Evolutionary conservation across 2,329 filamentous ascomycete genomes (phyloP), one percentile per base, ranked within the genome.

Genomic region (Claviceps capensis): DNA sequence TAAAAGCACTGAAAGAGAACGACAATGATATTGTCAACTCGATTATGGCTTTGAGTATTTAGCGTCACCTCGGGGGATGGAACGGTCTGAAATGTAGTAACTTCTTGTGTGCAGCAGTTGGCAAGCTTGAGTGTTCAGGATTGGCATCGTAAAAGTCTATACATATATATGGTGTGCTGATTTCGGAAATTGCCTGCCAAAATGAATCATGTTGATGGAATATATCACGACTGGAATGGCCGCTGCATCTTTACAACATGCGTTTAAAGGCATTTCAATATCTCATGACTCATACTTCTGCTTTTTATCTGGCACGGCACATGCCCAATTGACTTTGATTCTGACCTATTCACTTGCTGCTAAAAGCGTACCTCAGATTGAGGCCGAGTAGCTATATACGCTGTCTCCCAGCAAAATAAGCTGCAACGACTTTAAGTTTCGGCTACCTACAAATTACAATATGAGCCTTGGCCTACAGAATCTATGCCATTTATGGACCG

Each of bases 21-120:
- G 91, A 97, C 76, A 96, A 97, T 67, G 93, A 98, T 70, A 98
- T 98, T 76, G 93, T 98, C 78, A 98, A 98, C 81, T 96, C 93
- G 64, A 98, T 98, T 77, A 98, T 98, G 93, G 90, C 91, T 62
- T 76, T 98, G 70, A 89, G 86, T 77, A 83, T 88, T 78, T 90
- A 76, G 69, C 51, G 53, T 56, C 56, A 40, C 7, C 8, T 30
- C 37, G 30, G 50, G 48, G 40, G 9, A 17, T 11, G 34, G 14
- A 53, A 49, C 47, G 50, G 50, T 45, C 52, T 51, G 52, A 45
- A 49, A 45, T 47, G 40, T 49, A 49, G 34, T 4, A 4, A 43
- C 46, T 36, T 46, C 23, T 46, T 48, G 49, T 42, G 30, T 48
- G 57, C 59, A 16, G 19, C 57, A 61, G 56, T 54, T 52, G 58